phyloP scores from a whole-genome alignment of 441 rosid species.

The Aleurites moluccanus region DNA sequence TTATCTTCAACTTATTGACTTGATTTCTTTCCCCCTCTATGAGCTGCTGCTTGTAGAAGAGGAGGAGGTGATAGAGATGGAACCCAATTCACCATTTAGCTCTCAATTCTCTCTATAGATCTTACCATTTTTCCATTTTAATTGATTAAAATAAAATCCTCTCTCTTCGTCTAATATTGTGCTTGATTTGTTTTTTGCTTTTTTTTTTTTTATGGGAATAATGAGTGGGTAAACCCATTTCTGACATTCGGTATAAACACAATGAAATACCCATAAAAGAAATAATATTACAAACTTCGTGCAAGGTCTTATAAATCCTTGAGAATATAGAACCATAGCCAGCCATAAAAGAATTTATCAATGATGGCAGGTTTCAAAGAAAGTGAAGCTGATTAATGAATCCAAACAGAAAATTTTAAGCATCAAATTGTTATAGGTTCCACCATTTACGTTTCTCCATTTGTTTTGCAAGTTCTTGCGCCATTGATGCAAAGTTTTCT shows the following conservation, averaged over 20 bases:
- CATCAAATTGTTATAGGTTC: constrained; percentile 47
- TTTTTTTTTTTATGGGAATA: too few relatives aligned
- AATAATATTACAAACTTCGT: not conserved
- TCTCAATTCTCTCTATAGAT: too few relatives aligned
- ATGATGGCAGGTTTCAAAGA: not conserved
- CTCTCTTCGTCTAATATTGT: too few relatives aligned
- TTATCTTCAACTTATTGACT: too few relatives aligned
- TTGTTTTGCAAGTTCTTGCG: constrained; percentile 71
- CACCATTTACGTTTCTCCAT: constrained; percentile 98
- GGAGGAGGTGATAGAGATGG: too few relatives aligned
- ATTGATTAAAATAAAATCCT: too few relatives aligned
- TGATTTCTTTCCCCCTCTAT: too few relatives aligned
- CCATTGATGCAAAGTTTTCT: constrained; percentile 75
- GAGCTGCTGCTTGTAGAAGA: too few relatives aligned
- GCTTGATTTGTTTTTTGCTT: too few relatives aligned
- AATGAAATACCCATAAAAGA: not conserved
- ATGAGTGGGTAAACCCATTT: too few relatives aligned
- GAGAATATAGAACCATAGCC: not conserved
- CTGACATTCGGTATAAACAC: not conserved
- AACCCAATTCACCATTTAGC: too few relatives aligned
- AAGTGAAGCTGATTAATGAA: constrained; percentile 1
- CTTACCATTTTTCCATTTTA: too few relatives aligned
- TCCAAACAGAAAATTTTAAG: not conserved
- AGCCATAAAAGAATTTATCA: not conserved
- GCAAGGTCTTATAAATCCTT: not conserved